Base-by-base conservation (phyloP, 208 protist genomes). In the Leishmania arabica region DNA sequence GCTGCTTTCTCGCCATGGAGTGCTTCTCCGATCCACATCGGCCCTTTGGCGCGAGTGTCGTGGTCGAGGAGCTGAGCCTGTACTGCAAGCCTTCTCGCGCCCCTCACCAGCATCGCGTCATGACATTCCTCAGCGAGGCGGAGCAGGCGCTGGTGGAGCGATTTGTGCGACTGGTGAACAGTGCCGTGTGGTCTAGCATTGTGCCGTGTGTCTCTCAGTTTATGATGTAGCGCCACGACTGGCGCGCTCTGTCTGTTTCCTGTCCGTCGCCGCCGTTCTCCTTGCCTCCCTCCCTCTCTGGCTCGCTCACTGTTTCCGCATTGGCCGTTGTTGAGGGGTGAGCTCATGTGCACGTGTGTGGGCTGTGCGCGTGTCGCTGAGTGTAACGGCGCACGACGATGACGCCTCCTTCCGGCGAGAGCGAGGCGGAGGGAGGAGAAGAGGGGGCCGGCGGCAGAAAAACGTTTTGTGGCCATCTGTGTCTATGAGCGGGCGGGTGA, bases 1-100 rank as follows among this genome's bases (percentile, higher is more conserved):
- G 74, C 3, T 81, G 60, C 74, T 87, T 89, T 49, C 66, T 89
- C 13, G 83, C 80, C 37, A 81, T 89, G 83, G 83, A 89, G 80
- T 89, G 86, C 71, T 77, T 68, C 65, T 80, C 77, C 49, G 72
- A 77, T 42, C 75, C 84, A 4, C 70, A 76, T 62, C 75, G 77
- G 11, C 77, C 74, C 72, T 84, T 71, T 64, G 79, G 72, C 37
- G 69, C 80, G 45, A 78, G 79, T 62, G 65, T 87, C 56, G 80
- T 82, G 1, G 84, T 87, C 17, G 77, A 87, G 62, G 84, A 87
- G 54, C 58, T 87, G 27, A 84, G 77, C 21, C 58, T 88, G 56
- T 88, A 81, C 85, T 82, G 85, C 77, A 79, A 82, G 53, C 84
- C 84, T 6, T 66, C 75, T 13, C 74, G 75, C 3, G 47, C 40